Evolutionary conservation across 2,329 filamentous ascomycete genomes (phyloP), one percentile per base, ranked within the genome.

Genomic region (Cucurbitaria berberidis): DNA sequence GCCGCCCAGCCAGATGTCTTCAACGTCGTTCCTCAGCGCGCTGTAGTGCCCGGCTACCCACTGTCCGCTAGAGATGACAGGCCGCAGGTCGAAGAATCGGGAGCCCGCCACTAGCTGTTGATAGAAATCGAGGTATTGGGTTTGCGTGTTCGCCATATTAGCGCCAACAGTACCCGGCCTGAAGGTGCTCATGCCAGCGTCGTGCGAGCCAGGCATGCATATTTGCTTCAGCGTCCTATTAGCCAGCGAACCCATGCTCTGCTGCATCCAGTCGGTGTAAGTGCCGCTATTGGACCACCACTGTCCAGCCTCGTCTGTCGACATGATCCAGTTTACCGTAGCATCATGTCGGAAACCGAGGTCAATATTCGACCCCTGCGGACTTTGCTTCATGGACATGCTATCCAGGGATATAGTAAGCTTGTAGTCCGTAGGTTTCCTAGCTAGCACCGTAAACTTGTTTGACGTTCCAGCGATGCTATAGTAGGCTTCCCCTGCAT

Each of bases 171-270:
- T 77, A 13, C 72, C 68, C 1, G 65, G 60, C 13, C 66, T 75
- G 54, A 79, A 78, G 1, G 55, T 69, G 21, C 72, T 76, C 79
- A 83, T 82, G n/a, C 79, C 80, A 0, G 79, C 72, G 51, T 82
- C 78, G 53, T 83, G 80, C 3, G 78, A 75, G 8, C 80, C 80
- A 0, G 80, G 80, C 72, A 83, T 77, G 43, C 77, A 73, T 16
- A 82, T 70, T 26, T 81, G 74, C 45, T 76, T 76, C 0, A 82
- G 62, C 1, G 73, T 74, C 10, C 80, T 74, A 40, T 74, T 73
- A 3, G 71, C 73, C 5, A 78, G 57, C 3, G 68, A 70, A 2
- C 64, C 66, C 39, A 78, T 61, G 42, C 70, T 75, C 35, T 74
- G 69, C 44, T 77, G 72, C 75, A 78, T 78, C 76, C 76, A 78